Conservation (phyloP, 306 rosid species). For the Pueraria montana region DNA sequence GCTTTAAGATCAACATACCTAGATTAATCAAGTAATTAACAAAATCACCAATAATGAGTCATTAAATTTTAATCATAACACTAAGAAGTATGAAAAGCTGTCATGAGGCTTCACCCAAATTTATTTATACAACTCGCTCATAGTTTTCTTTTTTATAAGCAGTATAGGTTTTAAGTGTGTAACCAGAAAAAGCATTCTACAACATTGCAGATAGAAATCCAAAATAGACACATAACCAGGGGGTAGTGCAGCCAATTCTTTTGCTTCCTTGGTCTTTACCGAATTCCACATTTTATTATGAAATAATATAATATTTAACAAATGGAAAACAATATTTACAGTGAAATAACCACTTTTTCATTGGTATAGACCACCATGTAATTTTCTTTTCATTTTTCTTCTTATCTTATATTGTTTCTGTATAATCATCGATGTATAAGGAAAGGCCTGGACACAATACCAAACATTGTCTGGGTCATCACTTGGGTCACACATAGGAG, state of each 20-base stretch:
- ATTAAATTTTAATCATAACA: slow-evolving; percentile 25
- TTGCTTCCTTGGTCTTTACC: not conserved
- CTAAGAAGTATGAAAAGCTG: slow-evolving; percentile 38
- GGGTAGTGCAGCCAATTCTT: slow-evolving; percentile 25
- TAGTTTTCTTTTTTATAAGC: slow-evolving; percentile 28
- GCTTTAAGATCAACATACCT: slow-evolving; percentile 91
- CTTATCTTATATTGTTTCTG: not conserved
- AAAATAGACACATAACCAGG: slow-evolving; percentile 22
- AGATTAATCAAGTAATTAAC: slow-evolving; percentile 45
- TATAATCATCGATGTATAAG: slow-evolving; percentile 30
- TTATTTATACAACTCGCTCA: slow-evolving; percentile 14
- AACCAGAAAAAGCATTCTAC: slow-evolving; percentile 16
- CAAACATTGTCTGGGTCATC: slow-evolving; percentile 93
- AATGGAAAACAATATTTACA: not conserved
- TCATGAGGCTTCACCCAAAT: slow-evolving; percentile 26
- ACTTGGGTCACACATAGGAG: slow-evolving; percentile 79
- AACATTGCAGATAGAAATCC: not conserved
- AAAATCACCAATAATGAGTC: slow-evolving; percentile 43
- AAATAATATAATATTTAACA: slow-evolving; percentile 20
- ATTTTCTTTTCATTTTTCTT: slow-evolving; percentile 30
- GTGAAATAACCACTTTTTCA: slow-evolving; percentile 24
- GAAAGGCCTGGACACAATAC: slow-evolving; percentile 56
- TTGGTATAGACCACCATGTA: slow-evolving; percentile 30
- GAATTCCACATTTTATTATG: slow-evolving; percentile 34
- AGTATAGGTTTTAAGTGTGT: slow-evolving; percentile 3